A percentile compares a stretch with the other conserved stretches of the same genome.
Conservation (phyloP, 495 filamentous ascomycete species). For the Penicillium roqueforti region DNA sequence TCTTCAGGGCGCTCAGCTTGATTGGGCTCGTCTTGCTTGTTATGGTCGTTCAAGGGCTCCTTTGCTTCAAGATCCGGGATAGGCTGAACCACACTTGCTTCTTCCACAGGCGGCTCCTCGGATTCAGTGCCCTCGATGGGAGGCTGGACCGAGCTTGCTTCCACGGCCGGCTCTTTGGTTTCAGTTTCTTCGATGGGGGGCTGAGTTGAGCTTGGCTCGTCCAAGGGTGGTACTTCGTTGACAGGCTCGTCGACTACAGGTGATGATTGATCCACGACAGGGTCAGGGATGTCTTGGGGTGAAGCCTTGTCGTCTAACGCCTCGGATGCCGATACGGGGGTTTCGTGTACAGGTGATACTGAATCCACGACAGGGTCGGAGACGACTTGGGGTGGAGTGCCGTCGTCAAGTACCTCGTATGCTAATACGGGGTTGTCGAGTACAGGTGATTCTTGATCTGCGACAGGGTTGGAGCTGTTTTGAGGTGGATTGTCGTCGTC, state of each 20-base stretch:
- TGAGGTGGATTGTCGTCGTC: neutral
- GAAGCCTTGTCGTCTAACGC: slow-evolving; percentile 1
- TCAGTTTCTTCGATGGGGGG: slow-evolving; percentile 11
- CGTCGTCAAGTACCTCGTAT: neutral
- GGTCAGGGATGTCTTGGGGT: slow-evolving; percentile 17
- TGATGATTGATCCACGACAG: slow-evolving; percentile 14
- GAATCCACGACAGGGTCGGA: neutral
- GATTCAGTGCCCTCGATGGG: neutral
- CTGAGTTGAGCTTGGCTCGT: slow-evolving; percentile 5
- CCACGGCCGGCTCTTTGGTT: neutral
- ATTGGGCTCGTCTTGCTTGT: slow-evolving; percentile 6
- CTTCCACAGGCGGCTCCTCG: no score
- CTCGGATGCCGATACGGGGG: neutral
- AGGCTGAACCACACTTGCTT: neutral
- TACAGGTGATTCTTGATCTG: neutral
- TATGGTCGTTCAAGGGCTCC: slow-evolving; percentile 14
- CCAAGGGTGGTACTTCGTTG: slow-evolving; percentile 1
- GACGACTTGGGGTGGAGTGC: neutral
- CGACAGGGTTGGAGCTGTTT: neutral
- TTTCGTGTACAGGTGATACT: neutral
- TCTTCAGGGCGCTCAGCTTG: slow-evolving; percentile 5
- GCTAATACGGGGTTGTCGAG: neutral
- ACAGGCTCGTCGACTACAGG: slow-evolving; percentile 20
- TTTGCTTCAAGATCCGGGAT: slow-evolving; percentile 2
- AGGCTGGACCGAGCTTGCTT: neutral